Evolutionary conservation across 768 basidiomycete genomes (phyloP), one percentile per base, ranked within the genome.

Genomic region (Mycena sanguinolenta): DNA sequence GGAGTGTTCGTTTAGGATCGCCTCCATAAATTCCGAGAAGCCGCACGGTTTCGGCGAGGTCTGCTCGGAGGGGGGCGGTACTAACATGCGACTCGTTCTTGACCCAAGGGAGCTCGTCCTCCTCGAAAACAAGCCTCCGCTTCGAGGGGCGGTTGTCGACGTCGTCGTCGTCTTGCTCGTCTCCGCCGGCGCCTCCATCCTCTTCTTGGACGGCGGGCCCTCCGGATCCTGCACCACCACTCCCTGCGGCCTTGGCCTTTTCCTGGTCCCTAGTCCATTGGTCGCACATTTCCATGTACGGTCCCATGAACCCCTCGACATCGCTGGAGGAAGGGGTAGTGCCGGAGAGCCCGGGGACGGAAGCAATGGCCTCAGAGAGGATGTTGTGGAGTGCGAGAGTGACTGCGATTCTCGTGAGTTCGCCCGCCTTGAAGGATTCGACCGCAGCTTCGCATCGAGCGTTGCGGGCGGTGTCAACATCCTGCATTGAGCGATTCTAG

Each of bases 231-330:
- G 13, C 36, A 17, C 36, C 2, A 1, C 28, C 21, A 38, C 4
- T n/a, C n/a, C 39, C 17, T 13, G 27, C 54, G 28, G 2, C 32
- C 32, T 34, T 34, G 32, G 63, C 63, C 19, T 23, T n/a, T 28
- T 55, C 53, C 27, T 64, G 63, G 63, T 64, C 63, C 23, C 63
- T 38, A 34, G 38, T 19, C 63, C 63, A 64, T 28, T 64, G 63
- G 10, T 39, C 36, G 53, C 63, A 55, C 63, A 64, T 55, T 7
- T 64, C 53, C 25, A 55, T 21, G 39, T 30, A 64, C 28, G 63
- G 63, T 1, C 21, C 63, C 52, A 54, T 42, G 53, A 54, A 55
- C 1, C 38, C 27, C 28, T 55, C 63, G 9, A 64, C 19, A 3
- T 39, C 52, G 39, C 13, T 42, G 4, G 10, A 14, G 10, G 52